Percentiles rank a stretch among this genome's conserved stretches.
Evolutionary conservation across 2,329 filamentous ascomycete genomes (phyloP).

Genomic region (Cladosporium oxysporum): DNA sequence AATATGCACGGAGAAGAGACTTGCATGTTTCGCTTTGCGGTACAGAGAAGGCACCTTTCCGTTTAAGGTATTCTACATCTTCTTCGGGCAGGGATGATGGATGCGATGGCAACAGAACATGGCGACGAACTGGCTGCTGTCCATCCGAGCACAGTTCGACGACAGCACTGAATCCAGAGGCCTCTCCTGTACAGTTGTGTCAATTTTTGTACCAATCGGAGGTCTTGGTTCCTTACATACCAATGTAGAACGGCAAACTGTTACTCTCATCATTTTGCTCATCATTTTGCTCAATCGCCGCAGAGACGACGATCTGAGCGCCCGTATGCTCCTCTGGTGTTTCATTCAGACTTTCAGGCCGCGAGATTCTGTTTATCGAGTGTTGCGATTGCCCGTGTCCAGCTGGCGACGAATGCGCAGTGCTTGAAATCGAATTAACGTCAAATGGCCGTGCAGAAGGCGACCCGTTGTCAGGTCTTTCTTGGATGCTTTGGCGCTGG

Average conservation of each 20-base stretch:
- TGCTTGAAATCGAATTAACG: background rate
- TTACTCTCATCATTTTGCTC: background rate
- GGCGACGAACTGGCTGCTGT: constrained; percentile 12
- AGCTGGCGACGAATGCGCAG: background rate
- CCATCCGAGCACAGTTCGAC: constrained; percentile 11
- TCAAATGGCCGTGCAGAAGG: background rate
- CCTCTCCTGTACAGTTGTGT: background rate
- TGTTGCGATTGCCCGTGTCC: background rate
- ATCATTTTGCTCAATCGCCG: background rate
- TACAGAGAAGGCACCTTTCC: constrained; percentile 7
- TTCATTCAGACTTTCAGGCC: background rate
- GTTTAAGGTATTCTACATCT: constrained; percentile 4
- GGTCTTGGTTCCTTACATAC: background rate
- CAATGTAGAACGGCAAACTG: constrained; percentile 10
- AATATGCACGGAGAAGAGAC: constrained; percentile 18
- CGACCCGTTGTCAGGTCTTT: background rate
- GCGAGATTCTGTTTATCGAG: background rate
- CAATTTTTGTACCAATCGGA: background rate
- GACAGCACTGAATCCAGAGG: constrained; percentile 10
- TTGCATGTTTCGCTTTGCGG: constrained; percentile 10
- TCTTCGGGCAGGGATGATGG: constrained; percentile 1
- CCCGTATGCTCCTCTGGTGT: constrained; percentile 12
- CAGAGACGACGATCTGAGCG: constrained; percentile 9
- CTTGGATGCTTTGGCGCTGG: background rate
- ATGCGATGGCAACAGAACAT: constrained; percentile 3